These are phyloP conservation scores for Paraleonurus japonicus DNA, from an alignment of 257 asterid genomes.

Conservation along the genomic window DNA sequence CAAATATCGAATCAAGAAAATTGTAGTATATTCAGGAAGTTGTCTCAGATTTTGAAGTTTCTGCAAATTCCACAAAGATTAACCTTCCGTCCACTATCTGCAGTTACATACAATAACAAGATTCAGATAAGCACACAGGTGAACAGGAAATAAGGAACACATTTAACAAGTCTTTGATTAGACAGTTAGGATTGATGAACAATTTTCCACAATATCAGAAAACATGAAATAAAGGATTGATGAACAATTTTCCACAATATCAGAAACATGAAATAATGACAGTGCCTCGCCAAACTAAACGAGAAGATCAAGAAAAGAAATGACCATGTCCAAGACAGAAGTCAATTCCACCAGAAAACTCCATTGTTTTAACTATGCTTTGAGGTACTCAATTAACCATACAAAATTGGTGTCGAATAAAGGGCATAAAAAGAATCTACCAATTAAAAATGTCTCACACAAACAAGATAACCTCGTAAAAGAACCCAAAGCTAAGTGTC, in stretches of 20 bases:
- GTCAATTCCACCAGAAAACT: not conserved
- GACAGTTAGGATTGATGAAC: not conserved
- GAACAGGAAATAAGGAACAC: not conserved
- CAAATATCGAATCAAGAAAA: slow-evolving; percentile 6
- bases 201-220: not conserved
- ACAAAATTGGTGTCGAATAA: not conserved
- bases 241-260: not conserved
- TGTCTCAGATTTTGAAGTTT: slow-evolving; percentile 32
- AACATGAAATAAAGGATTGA: not conserved
- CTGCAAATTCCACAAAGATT: slow-evolving; percentile 59
- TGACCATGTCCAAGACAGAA: not conserved
- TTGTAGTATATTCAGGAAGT: slow-evolving; percentile 16
- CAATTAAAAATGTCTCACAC: not conserved
- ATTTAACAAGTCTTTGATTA: not conserved
- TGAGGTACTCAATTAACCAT: not conserved
- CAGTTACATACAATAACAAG: slow-evolving; percentile 21
- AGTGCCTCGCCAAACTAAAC: not conserved
- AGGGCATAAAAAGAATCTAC: not conserved
- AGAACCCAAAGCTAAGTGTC: slow-evolving; percentile 14
- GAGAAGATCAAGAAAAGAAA: not conserved
- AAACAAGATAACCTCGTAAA: not conserved
- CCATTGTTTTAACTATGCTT: not conserved
- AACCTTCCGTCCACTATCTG: slow-evolving; percentile 65
- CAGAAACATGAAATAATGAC: not conserved
- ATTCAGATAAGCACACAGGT: slow-evolving; percentile 5